Evolutionary conservation across 495 filamentous ascomycete species (phyloP), one percentile per base, ranked within the genome.

Genomic region (Halenospora varia): DNA sequence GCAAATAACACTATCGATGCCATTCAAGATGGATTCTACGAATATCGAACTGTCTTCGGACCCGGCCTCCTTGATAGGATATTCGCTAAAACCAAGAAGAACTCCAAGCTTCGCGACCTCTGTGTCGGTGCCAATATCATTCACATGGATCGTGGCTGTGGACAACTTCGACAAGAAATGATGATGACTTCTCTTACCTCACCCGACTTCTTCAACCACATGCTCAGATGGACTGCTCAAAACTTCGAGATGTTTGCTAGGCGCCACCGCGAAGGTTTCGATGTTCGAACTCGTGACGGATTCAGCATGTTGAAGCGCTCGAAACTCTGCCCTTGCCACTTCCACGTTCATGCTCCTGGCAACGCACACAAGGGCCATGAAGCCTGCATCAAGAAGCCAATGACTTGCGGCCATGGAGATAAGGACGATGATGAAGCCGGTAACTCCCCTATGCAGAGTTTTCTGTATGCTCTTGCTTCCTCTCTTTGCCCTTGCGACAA

Each of bases 351-450:
- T 23, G 15, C 4, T 13, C 2, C 13, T 17, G 25, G 25, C 25
- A n/a, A 49, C 10, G 54, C 54, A 2, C 54, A 56, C 54, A 48
- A 49, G 22, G n/a, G 20, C 39, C 54, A 56, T 24, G 19, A 56
- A 9, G 15, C n/a, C 10, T 56, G 25, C 46, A 18, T 24, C 1
- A 23, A 35, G 2, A 25, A 22, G 17, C 23, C n/a, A 42, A 35
- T 52, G 19, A 25, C 10, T 18, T 56, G 19, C 23, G 45, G 44
- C 11, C 45, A 49, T 56, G 25, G 25, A 15, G 44, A 29, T 2
- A 20, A 42, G 25, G 8, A n/a, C 13, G 29, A 53, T 25, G 29
- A 51, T 10, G 17, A 47, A 9, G n/a, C n/a, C n/a, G n/a, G n/a
- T n/a, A n/a, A n/a, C n/a, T n/a, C n/a, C n/a, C n/a, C n/a, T n/a